These are phyloP conservation scores for Sphaerulina musiva DNA, from an alignment of 2,329 filamentous ascomycete species.

Conservation along the genomic window DNA sequence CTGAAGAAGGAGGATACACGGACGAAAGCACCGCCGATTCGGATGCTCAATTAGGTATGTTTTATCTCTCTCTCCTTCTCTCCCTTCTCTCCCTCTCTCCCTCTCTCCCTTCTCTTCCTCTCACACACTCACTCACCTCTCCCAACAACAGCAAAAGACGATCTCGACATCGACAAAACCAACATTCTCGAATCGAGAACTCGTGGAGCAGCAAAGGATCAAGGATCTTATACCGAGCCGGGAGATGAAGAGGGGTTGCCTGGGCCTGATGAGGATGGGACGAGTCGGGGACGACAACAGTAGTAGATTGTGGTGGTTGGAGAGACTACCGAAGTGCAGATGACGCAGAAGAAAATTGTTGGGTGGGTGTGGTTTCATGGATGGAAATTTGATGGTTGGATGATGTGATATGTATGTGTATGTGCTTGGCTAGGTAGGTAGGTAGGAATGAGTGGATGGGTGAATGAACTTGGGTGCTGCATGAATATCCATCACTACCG, in stretches of 20 bases:
- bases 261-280: slow-evolving; percentile 22
- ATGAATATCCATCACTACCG: too few relatives aligned
- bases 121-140: neutral
- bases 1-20: slow-evolving; percentile 26
- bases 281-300: slow-evolving; percentile 11
- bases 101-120: too few relatives aligned
- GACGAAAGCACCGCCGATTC: slow-evolving; percentile 37
- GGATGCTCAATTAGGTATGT: slow-evolving; percentile 43
- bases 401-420: too few relatives aligned
- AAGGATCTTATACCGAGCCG: slow-evolving; percentile 46
- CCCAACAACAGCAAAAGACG: slow-evolving; percentile 38
- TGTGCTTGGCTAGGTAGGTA: too few relatives aligned
- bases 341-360: neutral
- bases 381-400: too few relatives aligned
- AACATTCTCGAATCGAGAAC: slow-evolving; percentile 46
- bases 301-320: too few relatives aligned
- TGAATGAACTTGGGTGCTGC: too few relatives aligned
- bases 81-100: too few relatives aligned
- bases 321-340: too few relatives aligned
- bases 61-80: neutral
- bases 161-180: slow-evolving; percentile 42
- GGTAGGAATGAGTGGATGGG: too few relatives aligned
- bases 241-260: slow-evolving; percentile 45
- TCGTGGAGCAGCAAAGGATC: slow-evolving; percentile 41
- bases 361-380: too few relatives aligned